Percentiles rank a stretch among this genome's conserved stretches.
Conservation (phyloP, 805 yeast genomes). For the Saccharomycopsis olivae region DNA sequence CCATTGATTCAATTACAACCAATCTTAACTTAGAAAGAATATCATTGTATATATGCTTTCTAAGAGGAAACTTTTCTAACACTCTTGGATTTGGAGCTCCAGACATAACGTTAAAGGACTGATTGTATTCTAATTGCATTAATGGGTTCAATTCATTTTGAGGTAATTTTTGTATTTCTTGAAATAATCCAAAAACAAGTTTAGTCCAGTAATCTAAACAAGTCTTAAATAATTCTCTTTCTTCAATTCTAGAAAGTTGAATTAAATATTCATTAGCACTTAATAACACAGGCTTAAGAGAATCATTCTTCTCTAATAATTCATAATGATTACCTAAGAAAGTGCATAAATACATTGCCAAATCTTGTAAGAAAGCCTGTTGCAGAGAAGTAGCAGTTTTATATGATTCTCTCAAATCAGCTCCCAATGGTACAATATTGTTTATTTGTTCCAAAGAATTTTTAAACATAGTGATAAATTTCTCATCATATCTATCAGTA, state of each 20-base stretch:
- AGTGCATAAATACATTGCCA: slow-evolving; percentile 86
- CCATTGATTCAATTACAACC: slow-evolving; percentile 97
- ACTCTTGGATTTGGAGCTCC: slow-evolving; percentile 84
- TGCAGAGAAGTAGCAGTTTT: slow-evolving; percentile 67
- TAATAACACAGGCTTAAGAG: slow-evolving; percentile 47
- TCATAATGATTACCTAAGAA: slow-evolving; percentile 66
- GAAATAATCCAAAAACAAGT: slow-evolving; percentile 71
- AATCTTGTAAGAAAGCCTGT: slow-evolving; percentile 90
- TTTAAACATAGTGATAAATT: slow-evolving; percentile 60
- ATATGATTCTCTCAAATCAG: slow-evolving; percentile 66
- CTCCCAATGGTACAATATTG: slow-evolving; percentile 57
- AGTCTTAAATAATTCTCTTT: slow-evolving; percentile 90
- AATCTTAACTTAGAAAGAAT: slow-evolving; percentile 74
- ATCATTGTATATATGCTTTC: slow-evolving; percentile 75
- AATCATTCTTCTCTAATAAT: slow-evolving; percentile 48
- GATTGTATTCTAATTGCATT: slow-evolving; percentile 49
- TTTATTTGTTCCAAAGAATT: slow-evolving; percentile 62
- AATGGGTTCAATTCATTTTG: slow-evolving; percentile 62
- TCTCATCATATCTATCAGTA: slow-evolving; percentile 36
- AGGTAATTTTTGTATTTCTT: slow-evolving; percentile 78
- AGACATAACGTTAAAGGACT: slow-evolving; percentile 35
- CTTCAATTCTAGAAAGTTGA: slow-evolving; percentile 81
- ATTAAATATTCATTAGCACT: slow-evolving; percentile 74
- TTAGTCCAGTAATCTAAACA: slow-evolving; percentile 91
- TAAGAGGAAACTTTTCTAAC: slow-evolving; percentile 67